These are phyloP conservation scores for Bryoerythrophyllum caledonicum DNA, from an alignment of 225 moss, liverwort and hornwort species.

Conservation along the genomic window DNA sequence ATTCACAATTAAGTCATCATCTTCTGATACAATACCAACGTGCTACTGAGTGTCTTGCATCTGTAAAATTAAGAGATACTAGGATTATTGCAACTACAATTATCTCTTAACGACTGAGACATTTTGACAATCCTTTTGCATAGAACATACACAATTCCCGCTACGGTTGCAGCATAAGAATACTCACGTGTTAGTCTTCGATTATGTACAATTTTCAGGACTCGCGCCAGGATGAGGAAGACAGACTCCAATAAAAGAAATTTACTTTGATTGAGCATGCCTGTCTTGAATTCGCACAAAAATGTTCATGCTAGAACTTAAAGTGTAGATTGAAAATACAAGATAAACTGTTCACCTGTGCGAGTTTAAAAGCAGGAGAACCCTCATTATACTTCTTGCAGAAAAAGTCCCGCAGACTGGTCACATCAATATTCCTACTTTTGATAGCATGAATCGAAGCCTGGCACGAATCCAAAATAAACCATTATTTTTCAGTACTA, in stretches of 20 bases:
- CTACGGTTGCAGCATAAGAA: not conserved
- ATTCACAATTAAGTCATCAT: conserved; percentile 22
- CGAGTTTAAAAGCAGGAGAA: conserved; percentile 85
- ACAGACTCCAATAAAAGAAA: not conserved
- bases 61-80: conserved; percentile 12
- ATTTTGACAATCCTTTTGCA: not conserved
- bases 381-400: conserved; percentile 92
- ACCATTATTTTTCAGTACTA: too few relatives aligned
- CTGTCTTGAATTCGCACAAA: not conserved
- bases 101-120: conserved; percentile 1
- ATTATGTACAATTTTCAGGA: not conserved
- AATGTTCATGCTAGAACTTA: not conserved
- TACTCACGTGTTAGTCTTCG: not conserved
- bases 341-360: conserved; percentile 65
- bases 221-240: conserved; percentile 5
- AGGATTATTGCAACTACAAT: not conserved
- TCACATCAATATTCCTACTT: conserved; percentile 87
- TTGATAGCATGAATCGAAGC: conserved; percentile 99
- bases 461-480: conserved; percentile 41
- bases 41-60: conserved; percentile 16
- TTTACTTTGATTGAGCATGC: not conserved
- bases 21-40: conserved; percentile 10
- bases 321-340: not conserved
- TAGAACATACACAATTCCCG: conserved; percentile 7
- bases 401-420: conserved; percentile 92